Conservation (phyloP, 257 asterid species). For the Craterostigma plantagineum region DNA sequence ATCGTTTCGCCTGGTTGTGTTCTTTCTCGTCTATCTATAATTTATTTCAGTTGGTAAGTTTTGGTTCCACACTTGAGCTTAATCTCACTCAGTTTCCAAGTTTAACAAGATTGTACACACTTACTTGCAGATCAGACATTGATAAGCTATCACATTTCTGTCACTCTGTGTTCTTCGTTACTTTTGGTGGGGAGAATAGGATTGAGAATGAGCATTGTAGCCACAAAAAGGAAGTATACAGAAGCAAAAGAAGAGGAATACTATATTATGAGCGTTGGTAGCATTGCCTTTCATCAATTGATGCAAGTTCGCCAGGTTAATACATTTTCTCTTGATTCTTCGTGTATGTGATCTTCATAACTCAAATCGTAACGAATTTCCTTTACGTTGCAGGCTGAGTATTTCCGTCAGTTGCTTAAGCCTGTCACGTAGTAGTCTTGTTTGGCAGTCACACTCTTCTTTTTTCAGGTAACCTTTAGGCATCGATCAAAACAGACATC, state of each 20-base stretch:
- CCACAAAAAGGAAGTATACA: conserved; percentile 12
- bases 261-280: conserved; percentile 28
- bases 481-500: too few species aligned
- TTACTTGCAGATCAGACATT: conserved; percentile 9
- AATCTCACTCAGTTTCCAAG: neutral
- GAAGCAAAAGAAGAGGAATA: conserved; percentile 15
- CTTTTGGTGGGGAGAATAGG: conserved; percentile 7
- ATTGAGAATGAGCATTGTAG: conserved; percentile 34
- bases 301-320: conserved; percentile 47
- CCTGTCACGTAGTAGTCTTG: conserved; percentile 49
- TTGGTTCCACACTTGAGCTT: neutral
- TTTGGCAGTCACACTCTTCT: conserved; percentile 1
- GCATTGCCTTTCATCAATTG: conserved; percentile 32
- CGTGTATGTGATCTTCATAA: neutral
- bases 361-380: neutral
- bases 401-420: conserved; percentile 48
- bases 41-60: conserved; percentile 20
- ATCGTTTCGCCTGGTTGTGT: conserved; percentile 27
- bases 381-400: conserved; percentile 32
- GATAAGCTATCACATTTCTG: conserved; percentile 2
- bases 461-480: conserved; percentile 6
- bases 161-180: conserved; percentile 1
- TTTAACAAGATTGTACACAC: neutral
- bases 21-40: conserved; percentile 32
- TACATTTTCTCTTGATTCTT: neutral